Percentiles rank a stretch among this genome's conserved stretches.
phyloP scores from a whole-genome alignment of 345 rosid species.

The Moricandia moricandioides region DNA sequence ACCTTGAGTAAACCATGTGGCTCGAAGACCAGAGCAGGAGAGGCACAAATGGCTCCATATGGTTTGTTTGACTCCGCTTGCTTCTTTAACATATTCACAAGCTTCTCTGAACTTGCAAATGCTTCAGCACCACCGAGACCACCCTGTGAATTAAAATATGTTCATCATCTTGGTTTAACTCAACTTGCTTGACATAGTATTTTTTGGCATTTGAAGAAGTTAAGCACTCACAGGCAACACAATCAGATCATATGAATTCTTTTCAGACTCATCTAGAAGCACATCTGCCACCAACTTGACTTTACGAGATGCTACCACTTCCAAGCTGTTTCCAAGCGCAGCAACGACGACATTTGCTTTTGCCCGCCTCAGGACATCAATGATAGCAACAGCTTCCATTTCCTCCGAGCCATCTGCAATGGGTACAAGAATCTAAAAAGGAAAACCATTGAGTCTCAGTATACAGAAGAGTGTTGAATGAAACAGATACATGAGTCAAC shows the following conservation, averaged over 20 bases:
- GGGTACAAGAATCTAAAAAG: slow-evolving; percentile 78
- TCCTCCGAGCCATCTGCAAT: slow-evolving; percentile 36
- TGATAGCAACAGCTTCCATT: neutral
- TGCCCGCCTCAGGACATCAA: neutral
- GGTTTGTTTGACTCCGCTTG: slow-evolving; percentile 72
- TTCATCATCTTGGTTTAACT: neutral
- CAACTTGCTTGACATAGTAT: slow-evolving; percentile 4
- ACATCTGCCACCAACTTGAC: slow-evolving; percentile 81
- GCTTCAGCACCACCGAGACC: slow-evolving; percentile 96
- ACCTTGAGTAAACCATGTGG: slow-evolving; percentile 94
- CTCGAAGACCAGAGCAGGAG: slow-evolving; percentile 90
- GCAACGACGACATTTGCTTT: slow-evolving; percentile 86
- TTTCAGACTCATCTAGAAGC: slow-evolving; percentile 82
- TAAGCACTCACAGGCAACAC: slow-evolving; percentile 75
- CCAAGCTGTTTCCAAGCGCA: slow-evolving; percentile 69
- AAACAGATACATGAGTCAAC: neutral
- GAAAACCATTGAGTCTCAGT: neutral
- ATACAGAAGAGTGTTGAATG: neutral
- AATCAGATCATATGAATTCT: slow-evolving; percentile 72
- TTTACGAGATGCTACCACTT: slow-evolving; percentile 79
- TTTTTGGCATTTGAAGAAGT: neutral
- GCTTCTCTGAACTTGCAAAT: slow-evolving; percentile 70
- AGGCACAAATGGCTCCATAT: slow-evolving; percentile 91
- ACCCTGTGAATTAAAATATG: slow-evolving; percentile 48
- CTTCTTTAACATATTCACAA: slow-evolving; percentile 74